Conservation (phyloP, 768 basidiomycete species). For the Boletellus emodensis region DNA sequence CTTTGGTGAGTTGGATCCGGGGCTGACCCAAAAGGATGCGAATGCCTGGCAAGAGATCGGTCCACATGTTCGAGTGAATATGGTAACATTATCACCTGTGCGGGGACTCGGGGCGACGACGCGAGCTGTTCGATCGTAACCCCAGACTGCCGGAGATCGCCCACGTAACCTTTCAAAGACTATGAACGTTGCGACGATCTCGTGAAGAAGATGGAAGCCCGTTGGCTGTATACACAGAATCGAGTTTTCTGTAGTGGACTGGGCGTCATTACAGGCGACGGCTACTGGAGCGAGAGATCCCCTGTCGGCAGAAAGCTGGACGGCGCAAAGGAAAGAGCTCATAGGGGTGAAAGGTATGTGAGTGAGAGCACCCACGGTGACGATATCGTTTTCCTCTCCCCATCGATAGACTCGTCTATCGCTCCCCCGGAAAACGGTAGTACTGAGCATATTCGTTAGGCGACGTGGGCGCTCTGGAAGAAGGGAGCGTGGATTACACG, state of each 20-base stretch:
- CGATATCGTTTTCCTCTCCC: background rate
- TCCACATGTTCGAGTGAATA: background rate
- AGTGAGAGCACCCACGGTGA: constrained; percentile 1
- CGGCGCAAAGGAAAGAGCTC: background rate
- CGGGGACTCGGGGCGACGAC: background rate
- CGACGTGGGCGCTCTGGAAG: too few relatives aligned
- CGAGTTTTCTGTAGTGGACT: background rate
- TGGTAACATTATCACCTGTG: background rate
- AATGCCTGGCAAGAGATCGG: background rate
- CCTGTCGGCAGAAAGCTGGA: constrained; percentile 4
- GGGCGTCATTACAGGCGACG: constrained; percentile 1
- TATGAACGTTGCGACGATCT: constrained; percentile 16
- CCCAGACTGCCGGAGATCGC: too few relatives aligned
- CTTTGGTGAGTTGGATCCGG: background rate
- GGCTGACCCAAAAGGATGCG: background rate
- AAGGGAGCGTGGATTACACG: constrained; percentile 6
- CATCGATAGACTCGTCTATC: constrained; percentile 14
- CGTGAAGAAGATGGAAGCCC: constrained; percentile 18
- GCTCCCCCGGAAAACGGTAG: constrained; percentile 4
- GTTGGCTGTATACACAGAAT: constrained; percentile 12
- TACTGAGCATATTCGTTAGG: constrained; percentile 4
- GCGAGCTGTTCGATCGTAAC: too few relatives aligned
- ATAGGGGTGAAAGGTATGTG: too few relatives aligned
- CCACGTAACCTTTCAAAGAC: constrained; percentile 6
- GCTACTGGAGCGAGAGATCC: constrained; percentile 7